These are phyloP conservation scores for Aspergillus glaucus DNA, from an alignment of 2,329 filamentous ascomycete genomes.

Conservation along the genomic window DNA sequence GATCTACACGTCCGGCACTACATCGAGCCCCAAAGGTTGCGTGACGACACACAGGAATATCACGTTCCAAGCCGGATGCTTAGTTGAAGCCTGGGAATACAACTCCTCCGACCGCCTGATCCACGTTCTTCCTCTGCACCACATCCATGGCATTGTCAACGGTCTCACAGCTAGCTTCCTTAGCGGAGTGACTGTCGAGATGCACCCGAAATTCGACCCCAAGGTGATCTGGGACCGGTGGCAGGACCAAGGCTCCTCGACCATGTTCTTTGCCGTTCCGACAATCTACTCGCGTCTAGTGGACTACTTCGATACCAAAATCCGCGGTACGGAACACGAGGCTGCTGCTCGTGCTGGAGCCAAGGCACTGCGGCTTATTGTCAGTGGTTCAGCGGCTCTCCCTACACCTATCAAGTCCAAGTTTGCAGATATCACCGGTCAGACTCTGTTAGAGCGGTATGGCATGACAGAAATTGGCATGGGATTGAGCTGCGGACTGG, in stretches of 20 bases:
- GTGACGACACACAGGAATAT: slow-evolving; percentile 39
- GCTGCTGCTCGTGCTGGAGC: slow-evolving; percentile 26
- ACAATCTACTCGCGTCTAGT: slow-evolving; percentile 47
- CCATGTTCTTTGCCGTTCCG: slow-evolving; percentile 48
- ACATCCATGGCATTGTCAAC: slow-evolving; percentile 47
- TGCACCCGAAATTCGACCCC: slow-evolving; percentile 41
- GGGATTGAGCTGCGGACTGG: slow-evolving; percentile 41
- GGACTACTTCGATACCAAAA: slow-evolving; percentile 38
- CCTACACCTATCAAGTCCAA: slow-evolving; percentile 37
- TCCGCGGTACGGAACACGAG: slow-evolving; percentile 31
- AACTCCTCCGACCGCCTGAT: slow-evolving; percentile 39
- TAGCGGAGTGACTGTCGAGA: slow-evolving; percentile 43
- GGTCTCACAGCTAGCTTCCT: slow-evolving; percentile 44
- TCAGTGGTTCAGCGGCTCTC: slow-evolving; percentile 40
- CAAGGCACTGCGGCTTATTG: slow-evolving; percentile 29
- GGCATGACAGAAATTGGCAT: slow-evolving; percentile 49
- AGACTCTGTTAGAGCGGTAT: slow-evolving; percentile 43
- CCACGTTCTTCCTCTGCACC: slow-evolving; percentile 47
- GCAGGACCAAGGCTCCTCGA: slow-evolving; percentile 33
- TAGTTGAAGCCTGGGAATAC: slow-evolving; percentile 28
- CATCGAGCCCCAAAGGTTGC: slow-evolving; percentile 38
- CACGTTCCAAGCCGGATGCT: slow-evolving; percentile 25
- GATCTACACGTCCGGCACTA: slow-evolving; percentile 40
- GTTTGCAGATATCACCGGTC: slow-evolving; percentile 36
- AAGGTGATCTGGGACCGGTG: slow-evolving; percentile 44